phyloP scores from a whole-genome alignment of 148 eudicot species.

The Rheum nobile region DNA sequence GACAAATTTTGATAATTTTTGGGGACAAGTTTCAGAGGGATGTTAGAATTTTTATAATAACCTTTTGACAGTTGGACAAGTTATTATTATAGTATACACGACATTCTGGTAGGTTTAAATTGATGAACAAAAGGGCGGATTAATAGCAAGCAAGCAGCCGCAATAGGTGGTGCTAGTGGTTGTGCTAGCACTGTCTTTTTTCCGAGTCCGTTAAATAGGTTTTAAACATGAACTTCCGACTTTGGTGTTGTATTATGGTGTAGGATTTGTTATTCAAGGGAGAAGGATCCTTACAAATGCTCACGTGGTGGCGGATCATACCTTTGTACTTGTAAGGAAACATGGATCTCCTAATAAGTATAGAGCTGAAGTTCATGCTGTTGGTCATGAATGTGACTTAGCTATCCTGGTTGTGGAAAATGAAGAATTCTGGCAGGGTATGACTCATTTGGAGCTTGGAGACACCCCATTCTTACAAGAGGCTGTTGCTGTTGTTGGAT shows the following conservation, averaged over 20 bases:
- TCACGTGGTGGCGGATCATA: constrained; percentile 93
- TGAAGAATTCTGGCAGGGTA: constrained; percentile 95
- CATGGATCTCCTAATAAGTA: constrained; percentile 92
- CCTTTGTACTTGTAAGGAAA: constrained; percentile 90
- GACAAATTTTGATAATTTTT: background rate
- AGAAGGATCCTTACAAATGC: constrained; percentile 91
- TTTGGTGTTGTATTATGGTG: background rate
- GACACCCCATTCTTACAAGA: constrained; percentile 85
- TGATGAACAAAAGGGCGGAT: background rate
- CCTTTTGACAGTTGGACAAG: background rate
- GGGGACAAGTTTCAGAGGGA: background rate
- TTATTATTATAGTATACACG: background rate
- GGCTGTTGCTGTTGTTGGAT: constrained; percentile 96
- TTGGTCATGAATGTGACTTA: constrained; percentile 98
- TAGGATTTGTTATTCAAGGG: constrained; percentile 84
- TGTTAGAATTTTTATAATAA: background rate
- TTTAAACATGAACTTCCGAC: background rate
- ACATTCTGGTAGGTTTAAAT: background rate
- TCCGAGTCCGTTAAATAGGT: background rate
- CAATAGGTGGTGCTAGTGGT: background rate
- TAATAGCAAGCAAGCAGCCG: background rate
- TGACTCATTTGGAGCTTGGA: constrained; percentile 71
- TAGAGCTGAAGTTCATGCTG: constrained; percentile 79
- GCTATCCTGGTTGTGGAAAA: constrained; percentile 69
- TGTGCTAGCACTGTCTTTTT: background rate